Evolutionary conservation across 768 basidiomycete genomes (phyloP), one percentile per base, ranked within the genome.

Genomic region (Russula sp.): DNA sequence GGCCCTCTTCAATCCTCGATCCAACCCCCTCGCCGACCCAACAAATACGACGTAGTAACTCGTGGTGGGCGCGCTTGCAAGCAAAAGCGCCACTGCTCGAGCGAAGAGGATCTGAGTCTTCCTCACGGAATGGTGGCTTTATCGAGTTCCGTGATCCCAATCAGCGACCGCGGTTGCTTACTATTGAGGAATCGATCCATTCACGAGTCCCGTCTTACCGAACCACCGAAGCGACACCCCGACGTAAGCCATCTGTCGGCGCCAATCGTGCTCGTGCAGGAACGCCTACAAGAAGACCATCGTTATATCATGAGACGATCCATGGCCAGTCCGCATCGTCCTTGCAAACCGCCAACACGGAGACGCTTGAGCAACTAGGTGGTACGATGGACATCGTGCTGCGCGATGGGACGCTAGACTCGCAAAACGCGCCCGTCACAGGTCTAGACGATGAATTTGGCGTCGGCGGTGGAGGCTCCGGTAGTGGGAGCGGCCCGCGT

Each of bases 41-140:
- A 49, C 78, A 82, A 1, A 78, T 91, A 52, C 82, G 83, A 50
- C 80, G 90, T 8, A 86, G 83, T 48, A 84, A 90, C 71, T 84
- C 81, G 13, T 92, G 91, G 89, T 94, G 91, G 87, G 75, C 80
- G 10, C 85, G 88, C 3, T 86, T 94, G n/a, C n/a, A n/a, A 70
- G 78, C 88, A 16, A 83, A 82, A 60, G 82, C 85, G 20, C 81
- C 84, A 38, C 77, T 90, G 56, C 78, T 88, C 30, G 88, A 89
- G 67, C 80, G 85, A 46, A 78, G 79, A 28, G 64, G 75, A 13
- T 84, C 80, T 69, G 78, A 78, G 60, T 75, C 67, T 51, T 64
- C 53, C 24, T 22, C 63, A 16, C 63, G 64, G n/a, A 53, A 24
- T 13, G 11, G 28, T 75, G 64, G 75, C 61, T 69, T 71, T 13